Evolutionary conservation across 2,329 filamentous ascomycete species (phyloP), one percentile per base, ranked within the genome.

Genomic region (Trichoderma aggressivum): DNA sequence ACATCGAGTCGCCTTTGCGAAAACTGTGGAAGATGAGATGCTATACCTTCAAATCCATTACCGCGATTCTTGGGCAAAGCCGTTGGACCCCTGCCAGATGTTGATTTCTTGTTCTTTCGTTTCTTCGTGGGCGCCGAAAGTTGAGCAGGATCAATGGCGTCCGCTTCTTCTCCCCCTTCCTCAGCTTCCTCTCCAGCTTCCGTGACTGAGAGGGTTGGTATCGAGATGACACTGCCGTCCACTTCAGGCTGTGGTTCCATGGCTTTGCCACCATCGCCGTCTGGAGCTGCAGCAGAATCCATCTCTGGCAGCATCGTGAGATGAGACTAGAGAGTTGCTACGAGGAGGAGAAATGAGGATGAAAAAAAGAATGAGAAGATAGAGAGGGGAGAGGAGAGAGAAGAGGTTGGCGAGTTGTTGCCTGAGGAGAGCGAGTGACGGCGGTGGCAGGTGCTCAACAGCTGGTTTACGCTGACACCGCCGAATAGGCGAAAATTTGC

Each of bases 31-130:
- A 12, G 21, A 21, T 5, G 1, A 28, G 16, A 43, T 18, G 43
- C 3, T 75, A 62, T 75, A 87, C 89, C 88, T 80, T 94, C 92
- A 71, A 94, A 94, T 0, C 92, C 92, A 7, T 88, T 91, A 7
- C 85, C 84, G 3, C 83, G 80, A 56, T 80, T 81, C 74, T 82
- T 84, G 62, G 80, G 78, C 61, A 81, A 76, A n/a, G 81, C 81
- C 0, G 82, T 83, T 24, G 81, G 81, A 2, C 83, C 84, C 24
- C 82, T 80, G 8, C 72, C 47, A 3, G 72, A 60, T 1, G 74
- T 71, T 55, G 74, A 1, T n/a, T 43, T 78, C 5, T 64, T 74
- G 5, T 69, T 60, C 28, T 43, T 77, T 18, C 53, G 73, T 18
- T 73, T 74, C 73, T 74, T 75, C 69, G 21, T n/a, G 47, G 8